These are phyloP conservation scores for Incumbomyces delicatus DNA, from an alignment of 2,329 filamentous ascomycete genomes.

Conservation along the genomic window DNA sequence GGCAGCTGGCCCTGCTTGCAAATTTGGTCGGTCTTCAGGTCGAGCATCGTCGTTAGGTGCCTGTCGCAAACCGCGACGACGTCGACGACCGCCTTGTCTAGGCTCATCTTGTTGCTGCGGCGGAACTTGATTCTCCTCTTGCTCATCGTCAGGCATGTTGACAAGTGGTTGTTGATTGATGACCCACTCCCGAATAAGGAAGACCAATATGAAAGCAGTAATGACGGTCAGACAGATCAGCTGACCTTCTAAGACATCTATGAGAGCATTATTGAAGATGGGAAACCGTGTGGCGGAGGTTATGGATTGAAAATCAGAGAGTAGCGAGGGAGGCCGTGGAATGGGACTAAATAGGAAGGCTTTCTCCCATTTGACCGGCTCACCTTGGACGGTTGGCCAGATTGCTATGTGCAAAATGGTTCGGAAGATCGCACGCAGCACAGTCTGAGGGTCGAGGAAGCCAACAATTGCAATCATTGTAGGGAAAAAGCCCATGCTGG, in stretches of 20 bases:
- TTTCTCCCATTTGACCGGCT: constrained; percentile 2
- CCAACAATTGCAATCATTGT: neutral
- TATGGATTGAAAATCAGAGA: constrained; percentile 51
- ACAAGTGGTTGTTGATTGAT: constrained; percentile 94
- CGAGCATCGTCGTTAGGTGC: neutral
- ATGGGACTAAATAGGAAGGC: neutral
- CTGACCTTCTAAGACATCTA: constrained; percentile 82
- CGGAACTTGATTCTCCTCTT: constrained; percentile 32
- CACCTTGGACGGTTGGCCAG: neutral
- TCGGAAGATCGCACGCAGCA: constrained; percentile 9
- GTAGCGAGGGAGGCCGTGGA: constrained; percentile 36
- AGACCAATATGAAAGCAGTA: constrained; percentile 90
- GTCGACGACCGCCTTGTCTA: neutral
- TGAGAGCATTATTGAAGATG: constrained; percentile 64
- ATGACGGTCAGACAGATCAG: constrained; percentile 88
- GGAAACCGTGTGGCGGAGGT: constrained; percentile 55
- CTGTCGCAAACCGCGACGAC: neutral
- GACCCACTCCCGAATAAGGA: constrained; percentile 93
- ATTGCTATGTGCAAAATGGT: constrained; percentile 1
- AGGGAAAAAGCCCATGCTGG: neutral
- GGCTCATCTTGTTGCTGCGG: constrained; percentile 10
- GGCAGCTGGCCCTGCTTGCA: neutral
- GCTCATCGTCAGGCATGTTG: constrained; percentile 58
- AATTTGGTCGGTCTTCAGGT: neutral
- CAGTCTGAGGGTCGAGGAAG: constrained; percentile 22